Evolutionary conservation across 805 yeast species (phyloP), one percentile per base, ranked within the genome.

Genomic region (Clavispora carvajalis): DNA sequence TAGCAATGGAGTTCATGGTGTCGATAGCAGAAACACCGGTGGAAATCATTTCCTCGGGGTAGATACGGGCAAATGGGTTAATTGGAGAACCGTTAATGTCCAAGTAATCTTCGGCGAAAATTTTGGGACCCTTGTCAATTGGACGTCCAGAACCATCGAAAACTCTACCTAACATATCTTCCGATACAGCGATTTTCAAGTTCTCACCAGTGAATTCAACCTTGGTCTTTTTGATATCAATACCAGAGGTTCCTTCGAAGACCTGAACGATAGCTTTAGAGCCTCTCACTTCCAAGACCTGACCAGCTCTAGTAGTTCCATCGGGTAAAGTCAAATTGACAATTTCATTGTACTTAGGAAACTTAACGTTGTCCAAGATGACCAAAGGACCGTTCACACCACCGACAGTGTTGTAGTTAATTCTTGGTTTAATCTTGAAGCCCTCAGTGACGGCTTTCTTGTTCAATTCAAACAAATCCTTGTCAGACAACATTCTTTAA

Each of bases 141-240:
- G 99, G 95, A 71, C 95, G 82, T 69, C 98, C 99, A 25, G 97
- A 90, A 65, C 99, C 99, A 69, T 93, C 96, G 65, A 93, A 93
- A 51, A 93, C 86, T 75, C 99, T 85, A 51, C 99, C 99, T 60
- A 95, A 74, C 76, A 90, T 83, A 62, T 93, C 99, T 67, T 93
- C 99, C 41, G 95, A 84, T 18, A 93, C 99, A 17, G 98, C 85
- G 50, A 93, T 87, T 65, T 82, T 86, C 74, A 93, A 76, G 66
- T 80, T 86, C 63, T 91, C 82, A 47, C 99, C 99, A 30, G 99
- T 90, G 71, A 93, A 91, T 68, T 95, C 98, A 46, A 95, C 96
- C 44, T 89, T 78, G 37, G 99, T 93, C 73, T 90, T 93, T 72
- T 93, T 90, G 48, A 93, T 98, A 73, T 93, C 99, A 55, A 93